Evolutionary conservation across 768 basidiomycete species (phyloP), one percentile per base, ranked within the genome.

Genomic region (Agaricus blazei): DNA sequence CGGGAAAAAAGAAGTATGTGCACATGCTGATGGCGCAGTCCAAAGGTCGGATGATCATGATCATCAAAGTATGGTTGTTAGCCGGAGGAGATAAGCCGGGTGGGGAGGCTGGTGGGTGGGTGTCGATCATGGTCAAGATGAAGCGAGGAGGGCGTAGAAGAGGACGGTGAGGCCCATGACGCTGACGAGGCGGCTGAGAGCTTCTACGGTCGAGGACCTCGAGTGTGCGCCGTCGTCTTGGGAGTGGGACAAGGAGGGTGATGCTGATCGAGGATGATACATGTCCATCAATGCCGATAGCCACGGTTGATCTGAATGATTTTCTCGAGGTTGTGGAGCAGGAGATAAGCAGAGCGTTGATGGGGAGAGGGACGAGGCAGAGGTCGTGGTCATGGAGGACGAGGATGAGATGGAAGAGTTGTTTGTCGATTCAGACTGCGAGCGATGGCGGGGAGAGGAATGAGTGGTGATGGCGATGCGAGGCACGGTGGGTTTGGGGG

Each of bases 101-200:
- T 19, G 19, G 19, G 19, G 19, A 19, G 19, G 19, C 19, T 19
- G 19, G 19, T 19, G 19, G 19, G 19, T 19, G 19, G 19, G 19
- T 19, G 19, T 19, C 19, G 19, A 19, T 19, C 19, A 19, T 19
- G 19, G n/a, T 41, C 40, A 41, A 15, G 40, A 69, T 54, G 70
- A 29, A 65, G 67, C 15, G 59, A 70, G 51, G 49, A 56, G 46
- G 47, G 59, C 51, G 31, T 64, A 46, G 44, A 57, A 34, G 46
- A 57, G 19, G 51, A 57, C 31, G 44, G 54, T 29, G 42, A 56
- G 54, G 11, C 51, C 37, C 58, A 51, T 34, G 19, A 57, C 38
- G 4, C 56, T 57, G 3, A 42, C 24, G 14, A 52, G n/a, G 8
- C 48, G 41, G 28, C 41, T 31, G 3, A 57, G 28, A 3, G 47